Percentiles rank a stretch among this genome's conserved stretches.
Conservation (phyloP, 2,329 filamentous ascomycete genomes). For the Volutella citrinella region DNA sequence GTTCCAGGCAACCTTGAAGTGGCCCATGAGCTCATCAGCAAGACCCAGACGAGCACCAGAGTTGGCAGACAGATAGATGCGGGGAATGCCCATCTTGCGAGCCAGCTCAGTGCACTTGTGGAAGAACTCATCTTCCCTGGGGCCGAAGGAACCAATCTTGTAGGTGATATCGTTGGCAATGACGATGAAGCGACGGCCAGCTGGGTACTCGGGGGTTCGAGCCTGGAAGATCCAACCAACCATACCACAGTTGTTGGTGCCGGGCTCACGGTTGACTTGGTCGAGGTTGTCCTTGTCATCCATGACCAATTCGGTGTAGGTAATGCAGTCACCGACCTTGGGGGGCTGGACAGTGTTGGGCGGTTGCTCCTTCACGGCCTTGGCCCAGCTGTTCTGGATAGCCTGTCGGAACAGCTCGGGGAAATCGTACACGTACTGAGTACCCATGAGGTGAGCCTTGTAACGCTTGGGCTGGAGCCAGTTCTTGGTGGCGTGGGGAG, state of each 20-base stretch:
- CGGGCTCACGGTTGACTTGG: conserved; percentile 91
- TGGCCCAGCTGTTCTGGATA: conserved; percentile 90
- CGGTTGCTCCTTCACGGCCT: conserved; percentile 70
- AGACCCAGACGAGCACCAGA: conserved; percentile 96
- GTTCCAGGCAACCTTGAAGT: conserved; percentile 98
- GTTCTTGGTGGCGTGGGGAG: conserved; percentile 96
- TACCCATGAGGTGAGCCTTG: conserved; percentile 99
- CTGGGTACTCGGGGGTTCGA: conserved; percentile 91
- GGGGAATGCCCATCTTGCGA: conserved; percentile 88
- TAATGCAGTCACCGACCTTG: conserved; percentile 83
- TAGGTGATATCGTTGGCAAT: conserved; percentile 99
- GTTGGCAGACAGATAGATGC: conserved; percentile 97
- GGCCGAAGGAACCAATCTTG: conserved; percentile 97
- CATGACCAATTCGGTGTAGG: conserved; percentile 89
- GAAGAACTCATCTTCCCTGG: conserved; percentile 97
- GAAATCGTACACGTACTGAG: conserved; percentile 99
- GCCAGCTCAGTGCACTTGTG: conserved; percentile 97
- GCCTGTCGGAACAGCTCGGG: conserved; percentile 98
- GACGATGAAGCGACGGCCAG: conserved; percentile 88
- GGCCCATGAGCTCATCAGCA: conserved; percentile 92
- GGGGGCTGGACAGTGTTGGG: conserved; percentile 78
- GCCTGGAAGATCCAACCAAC: conserved; percentile 96
- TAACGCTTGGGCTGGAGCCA: conserved; percentile 98
- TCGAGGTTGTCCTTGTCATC: conserved; percentile 90
- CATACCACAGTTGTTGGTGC: conserved; percentile 96